These are phyloP conservation scores for Durotheca rogersii DNA, from an alignment of 495 filamentous ascomycete species.

Conservation along the genomic window DNA sequence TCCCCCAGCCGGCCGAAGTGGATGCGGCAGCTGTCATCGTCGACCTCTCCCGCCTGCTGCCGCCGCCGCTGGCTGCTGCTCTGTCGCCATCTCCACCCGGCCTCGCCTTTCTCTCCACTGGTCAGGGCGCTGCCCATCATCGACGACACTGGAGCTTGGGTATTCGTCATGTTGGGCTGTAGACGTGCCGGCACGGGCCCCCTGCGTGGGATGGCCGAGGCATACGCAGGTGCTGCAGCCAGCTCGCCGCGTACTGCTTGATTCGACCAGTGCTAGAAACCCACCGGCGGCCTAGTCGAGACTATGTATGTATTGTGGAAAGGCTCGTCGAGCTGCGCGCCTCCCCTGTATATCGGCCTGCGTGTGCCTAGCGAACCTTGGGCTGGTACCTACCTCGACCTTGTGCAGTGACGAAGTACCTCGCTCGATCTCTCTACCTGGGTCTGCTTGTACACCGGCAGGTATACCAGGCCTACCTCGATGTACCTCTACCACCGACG, in stretches of 20 bases:
- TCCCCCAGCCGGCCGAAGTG: slow-evolving; percentile 10
- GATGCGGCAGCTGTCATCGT: slow-evolving; percentile 19
- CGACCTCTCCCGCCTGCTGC: too few species aligned
- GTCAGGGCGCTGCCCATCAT: background rate
- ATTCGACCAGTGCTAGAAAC: slow-evolving; percentile 26
- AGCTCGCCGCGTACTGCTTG: slow-evolving; percentile 15
- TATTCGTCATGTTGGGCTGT: slow-evolving; percentile 20
- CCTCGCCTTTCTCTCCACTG: too few species aligned
- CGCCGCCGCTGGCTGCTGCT: too few species aligned
- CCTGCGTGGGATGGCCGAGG: slow-evolving; percentile 24
- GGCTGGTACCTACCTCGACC: too few species aligned
- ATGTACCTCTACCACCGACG: too few species aligned
- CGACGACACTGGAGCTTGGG: slow-evolving; percentile 1
- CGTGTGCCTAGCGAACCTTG: slow-evolving; percentile 18
- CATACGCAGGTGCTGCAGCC: slow-evolving; percentile 17
- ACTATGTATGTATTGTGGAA: slow-evolving; percentile 23
- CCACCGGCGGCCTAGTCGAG: slow-evolving; percentile 9
- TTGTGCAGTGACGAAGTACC: too few species aligned
- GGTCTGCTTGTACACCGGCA: too few species aligned
- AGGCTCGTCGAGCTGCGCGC: slow-evolving; percentile 27
- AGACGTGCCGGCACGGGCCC: slow-evolving; percentile 16
- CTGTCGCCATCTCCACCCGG: slow-evolving; percentile 5
- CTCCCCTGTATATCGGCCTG: too few species aligned
- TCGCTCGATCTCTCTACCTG: too few species aligned
- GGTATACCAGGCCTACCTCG: too few species aligned